A percentile compares a stretch with the other conserved stretches of the same genome.
Evolutionary conservation across 495 filamentous ascomycete genomes (phyloP).

Genomic region (Neurospora intermedia): DNA sequence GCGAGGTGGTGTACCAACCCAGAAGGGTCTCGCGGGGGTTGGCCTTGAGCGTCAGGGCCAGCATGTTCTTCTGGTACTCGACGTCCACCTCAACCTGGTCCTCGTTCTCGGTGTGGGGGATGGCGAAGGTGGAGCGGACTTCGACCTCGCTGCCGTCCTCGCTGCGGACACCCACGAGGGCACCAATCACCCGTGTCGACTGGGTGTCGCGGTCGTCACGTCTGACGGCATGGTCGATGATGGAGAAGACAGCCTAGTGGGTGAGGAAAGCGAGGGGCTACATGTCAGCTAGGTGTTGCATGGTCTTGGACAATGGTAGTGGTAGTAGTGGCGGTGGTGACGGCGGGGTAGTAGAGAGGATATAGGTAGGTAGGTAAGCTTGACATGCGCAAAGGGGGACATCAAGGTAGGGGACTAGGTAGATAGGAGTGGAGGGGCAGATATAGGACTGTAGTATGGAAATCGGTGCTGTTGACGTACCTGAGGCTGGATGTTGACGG

Average conservation of each 20-base stretch:
- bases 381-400: neutral
- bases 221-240: constrained; percentile 92
- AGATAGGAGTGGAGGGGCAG: constrained; percentile 7
- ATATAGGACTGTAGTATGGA: neutral
- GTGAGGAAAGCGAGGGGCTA: neutral
- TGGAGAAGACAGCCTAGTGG: constrained; percentile 83
- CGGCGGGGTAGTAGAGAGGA: constrained; percentile 73
- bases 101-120: constrained; percentile 93
- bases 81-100: constrained; percentile 99
- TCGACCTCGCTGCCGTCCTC: constrained; percentile 95
- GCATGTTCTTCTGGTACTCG: constrained; percentile 99
- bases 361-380: constrained; percentile 63
- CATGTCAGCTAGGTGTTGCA: neutral
- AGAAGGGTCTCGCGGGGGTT: constrained; percentile 89
- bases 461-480: constrained; percentile 38
- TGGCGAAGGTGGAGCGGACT: constrained; percentile 91
- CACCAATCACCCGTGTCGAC: constrained; percentile 92
- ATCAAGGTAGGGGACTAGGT: neutral
- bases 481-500: constrained; percentile 90
- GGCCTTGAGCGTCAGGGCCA: constrained; percentile 82
- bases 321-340: constrained; percentile 48
- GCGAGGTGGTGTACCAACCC: constrained; percentile 95
- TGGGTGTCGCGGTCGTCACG: constrained; percentile 79
- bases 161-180: constrained; percentile 78
- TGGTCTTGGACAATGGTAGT: neutral